Conservation (phyloP, 202 grass and related monocot species). For the Zizania palustris region DNA sequence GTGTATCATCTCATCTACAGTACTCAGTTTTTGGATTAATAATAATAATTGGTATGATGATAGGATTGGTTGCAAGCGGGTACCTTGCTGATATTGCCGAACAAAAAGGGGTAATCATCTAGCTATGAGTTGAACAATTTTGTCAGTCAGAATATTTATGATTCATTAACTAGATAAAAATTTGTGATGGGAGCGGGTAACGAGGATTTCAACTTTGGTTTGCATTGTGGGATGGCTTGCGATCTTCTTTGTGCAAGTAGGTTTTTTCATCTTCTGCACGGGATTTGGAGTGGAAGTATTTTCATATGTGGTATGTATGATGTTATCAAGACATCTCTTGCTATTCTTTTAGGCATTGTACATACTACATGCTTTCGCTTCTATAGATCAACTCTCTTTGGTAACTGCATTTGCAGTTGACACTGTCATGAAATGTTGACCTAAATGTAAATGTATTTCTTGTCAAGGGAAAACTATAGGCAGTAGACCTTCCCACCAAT, state of each 20-base stretch:
- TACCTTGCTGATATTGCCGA: slow-evolving; percentile 51
- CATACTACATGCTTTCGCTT: no score
- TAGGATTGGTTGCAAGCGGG: slow-evolving; percentile 60
- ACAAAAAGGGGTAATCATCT: slow-evolving; percentile 68
- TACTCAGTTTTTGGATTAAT: slow-evolving; percentile 66
- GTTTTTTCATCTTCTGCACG: slow-evolving; percentile 40
- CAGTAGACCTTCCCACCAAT: not conserved
- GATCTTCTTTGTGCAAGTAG: slow-evolving; percentile 57
- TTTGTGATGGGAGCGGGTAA: slow-evolving; percentile 46
- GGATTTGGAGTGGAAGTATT: slow-evolving; percentile 65
- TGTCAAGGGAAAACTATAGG: not conserved
- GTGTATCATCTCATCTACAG: slow-evolving; percentile 41
- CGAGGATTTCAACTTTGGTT: slow-evolving; percentile 56
- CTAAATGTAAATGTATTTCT: not conserved
- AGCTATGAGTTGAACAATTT: not conserved
- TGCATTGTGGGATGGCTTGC: slow-evolving; percentile 62
- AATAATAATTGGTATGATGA: slow-evolving; percentile 61
- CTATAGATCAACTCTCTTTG: no score
- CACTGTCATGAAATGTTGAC: no score
- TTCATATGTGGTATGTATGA: slow-evolving; percentile 65
- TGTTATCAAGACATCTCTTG: slow-evolving; percentile 6
- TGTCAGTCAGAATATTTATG: not conserved
- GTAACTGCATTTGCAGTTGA: no score
- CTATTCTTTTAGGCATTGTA: no score
- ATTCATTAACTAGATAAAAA: not conserved